These are phyloP conservation scores for Vitis rupestris DNA, from an alignment of 164 flowering plant genomes.

Conservation along the genomic window DNA sequence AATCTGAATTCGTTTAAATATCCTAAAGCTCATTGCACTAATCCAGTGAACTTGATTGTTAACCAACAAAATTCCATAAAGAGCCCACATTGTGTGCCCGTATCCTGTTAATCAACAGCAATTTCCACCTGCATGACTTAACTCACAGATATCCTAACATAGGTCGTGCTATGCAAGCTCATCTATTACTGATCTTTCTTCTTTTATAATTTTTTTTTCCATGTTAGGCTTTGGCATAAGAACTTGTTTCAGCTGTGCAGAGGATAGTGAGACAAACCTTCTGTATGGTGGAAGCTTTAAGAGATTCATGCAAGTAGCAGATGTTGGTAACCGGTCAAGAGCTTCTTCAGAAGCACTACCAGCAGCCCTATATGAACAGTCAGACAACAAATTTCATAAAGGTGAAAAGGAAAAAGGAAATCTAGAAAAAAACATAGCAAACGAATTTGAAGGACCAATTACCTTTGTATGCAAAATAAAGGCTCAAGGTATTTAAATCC, in stretches of 20 bases:
- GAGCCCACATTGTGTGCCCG: no score
- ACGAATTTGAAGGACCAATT: background rate
- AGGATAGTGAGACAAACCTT: constrained; percentile 47
- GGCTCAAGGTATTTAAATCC: constrained; percentile 93
- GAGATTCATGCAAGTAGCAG: constrained; percentile 99
- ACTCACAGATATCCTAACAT: no score
- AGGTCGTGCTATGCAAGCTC: background rate
- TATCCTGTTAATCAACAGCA: no score
- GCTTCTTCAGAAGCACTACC: constrained; percentile 81
- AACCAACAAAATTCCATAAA: no score
- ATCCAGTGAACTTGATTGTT: no score
- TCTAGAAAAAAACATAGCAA: background rate
- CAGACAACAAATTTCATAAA: constrained; percentile 2
- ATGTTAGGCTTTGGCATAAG: background rate
- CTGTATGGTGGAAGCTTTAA: constrained; percentile 95
- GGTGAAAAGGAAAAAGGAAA: background rate
- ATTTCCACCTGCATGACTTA: no score
- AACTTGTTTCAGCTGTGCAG: background rate
- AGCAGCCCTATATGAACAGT: constrained; percentile 59
- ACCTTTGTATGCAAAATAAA: constrained; percentile 91
- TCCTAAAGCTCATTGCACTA: no score
- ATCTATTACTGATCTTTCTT: background rate
- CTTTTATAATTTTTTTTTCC: background rate
- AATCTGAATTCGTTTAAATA: no score
- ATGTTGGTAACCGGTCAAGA: constrained; percentile 87